Base-by-base conservation (phyloP, 176 grass and related monocot species). In the Carex cristatella region DNA sequence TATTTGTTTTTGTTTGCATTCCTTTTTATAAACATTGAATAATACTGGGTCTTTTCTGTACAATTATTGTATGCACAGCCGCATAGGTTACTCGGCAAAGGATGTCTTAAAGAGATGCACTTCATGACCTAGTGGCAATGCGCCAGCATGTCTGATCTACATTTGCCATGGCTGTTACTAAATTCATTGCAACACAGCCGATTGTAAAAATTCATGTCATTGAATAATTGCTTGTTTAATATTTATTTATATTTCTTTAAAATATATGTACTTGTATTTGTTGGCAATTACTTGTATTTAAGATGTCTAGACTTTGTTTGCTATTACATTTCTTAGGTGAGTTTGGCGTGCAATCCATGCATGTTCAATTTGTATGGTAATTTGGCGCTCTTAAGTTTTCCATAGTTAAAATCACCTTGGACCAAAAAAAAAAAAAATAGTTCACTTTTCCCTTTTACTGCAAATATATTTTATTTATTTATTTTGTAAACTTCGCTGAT, bases 51-150 rank as follows among this genome's bases (percentile, higher is more conserved):
- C 63, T 65, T 37, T 16, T 68, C 2, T 32, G 0, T 23, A 28
- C 75, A 13, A 86, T 89, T 35, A 31, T 82, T 86, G 14, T 30
- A 56, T 81, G 68, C 8, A 44, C 72, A 93, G 93, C 49, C 79
- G 68, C 8, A 44, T 79, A 93, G 93, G 89, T 86, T 89, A 92
- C 84, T 53, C 86, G 75, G 89, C 88, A 61, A 98, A 89, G 53
- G 93, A 93, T 88, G 84, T 91, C 60, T 68, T 94, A 38, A 94
- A 94, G 86, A 37, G 88, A 98, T 91, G 85, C 82, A 80, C 81
- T 90, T 35, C 88, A 91, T 77, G 77, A 90, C 59, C 37, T 94
- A 69, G 87, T 88, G 82, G 38, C 87, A 78, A 87, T 89, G 88
- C 86, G 86, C 59, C 87, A 94, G 54, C 91, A 89, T 87, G 83